Base-by-base conservation (phyloP, 1,284 basidiomycete genomes). In the Bondarzewia mesenterica region DNA sequence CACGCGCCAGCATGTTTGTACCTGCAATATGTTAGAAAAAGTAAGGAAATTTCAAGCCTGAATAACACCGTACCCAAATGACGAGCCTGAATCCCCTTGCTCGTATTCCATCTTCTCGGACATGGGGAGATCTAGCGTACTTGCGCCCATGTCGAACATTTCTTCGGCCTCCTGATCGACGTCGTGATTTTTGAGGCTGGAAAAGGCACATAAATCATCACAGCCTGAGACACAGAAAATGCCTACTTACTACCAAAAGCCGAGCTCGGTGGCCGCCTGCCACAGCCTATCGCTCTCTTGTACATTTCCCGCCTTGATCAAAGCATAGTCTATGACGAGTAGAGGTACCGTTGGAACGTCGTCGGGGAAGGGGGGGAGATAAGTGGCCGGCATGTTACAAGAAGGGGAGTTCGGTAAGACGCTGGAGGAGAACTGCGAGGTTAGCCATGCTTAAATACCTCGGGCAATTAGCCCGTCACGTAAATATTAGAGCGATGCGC, bases 101-200 rank as follows among this genome's bases (percentile, higher is more conserved):
- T 67, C 65, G 51, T 57, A 69, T 46, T 60, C 55, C 57, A 67
- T 56, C 45, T 69, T 65, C 49, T 69, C 67, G 22, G 62, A 62
- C 7, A 63, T 39, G 0, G 66, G 64, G 1, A 69, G 58, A 0
- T 45, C 41, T 54, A 70, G 64, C 1, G 64, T 67, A 48, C 61
- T 61, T 12, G 57, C 53, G 10, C 68, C 67, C 58, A 68, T 59
- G 2, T 60, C 61, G 46, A 68, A 67, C 63, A 69, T 67, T 7
- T 52, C 55, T 23, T 63, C 52, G 2, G 58, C 63, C 26, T 62
- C 59, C 10, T 48, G 56, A 16, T 67, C 62, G 16, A 56, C 59
- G 8, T 64, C 65, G 45, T 68, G 64, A 50, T 68, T 67, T 16
- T 44, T 49, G 3, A 49, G 42, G 23, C 21, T 22, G 8, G n/a